Conservation (phyloP, 352 stramenopile genomes). For the Globisporangium abappressorium region DNA sequence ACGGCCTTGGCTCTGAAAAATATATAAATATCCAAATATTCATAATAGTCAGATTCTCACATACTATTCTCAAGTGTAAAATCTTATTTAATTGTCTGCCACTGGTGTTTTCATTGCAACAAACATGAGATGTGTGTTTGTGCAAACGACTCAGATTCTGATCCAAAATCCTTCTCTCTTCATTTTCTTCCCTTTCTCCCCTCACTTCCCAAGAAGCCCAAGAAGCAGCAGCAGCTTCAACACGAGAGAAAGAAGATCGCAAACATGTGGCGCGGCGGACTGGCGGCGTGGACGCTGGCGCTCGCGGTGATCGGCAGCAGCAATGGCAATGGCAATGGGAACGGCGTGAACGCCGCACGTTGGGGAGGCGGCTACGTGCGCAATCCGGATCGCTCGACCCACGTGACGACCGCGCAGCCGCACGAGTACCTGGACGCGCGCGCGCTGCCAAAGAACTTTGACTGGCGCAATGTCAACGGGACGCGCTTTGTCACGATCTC, state of each 20-base stretch:
- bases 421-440: slow-evolving; percentile 62
- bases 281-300: neutral
- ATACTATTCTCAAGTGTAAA: no score
- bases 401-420: slow-evolving; percentile 55
- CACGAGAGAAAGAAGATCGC: slow-evolving; percentile 21
- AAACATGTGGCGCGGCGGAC: slow-evolving; percentile 24
- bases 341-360: neutral
- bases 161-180: neutral
- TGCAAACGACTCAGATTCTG: neutral
- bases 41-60: no score
- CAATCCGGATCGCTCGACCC: slow-evolving; percentile 62
- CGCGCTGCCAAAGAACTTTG: slow-evolving; percentile 91
- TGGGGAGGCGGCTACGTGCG: slow-evolving; percentile 66
- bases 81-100: no score
- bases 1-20: no score
- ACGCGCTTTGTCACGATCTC: slow-evolving; percentile 82
- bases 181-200: neutral
- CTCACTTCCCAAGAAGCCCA: neutral
- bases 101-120: no score
- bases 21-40: no score
- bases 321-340: neutral
- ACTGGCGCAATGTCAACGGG: slow-evolving; percentile 89
- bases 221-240: slow-evolving; percentile 3
- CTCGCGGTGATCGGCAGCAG: neutral
- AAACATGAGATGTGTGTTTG: neutral